Base-by-base conservation (phyloP, 257 asterid species). In the Perilla frutescens region DNA sequence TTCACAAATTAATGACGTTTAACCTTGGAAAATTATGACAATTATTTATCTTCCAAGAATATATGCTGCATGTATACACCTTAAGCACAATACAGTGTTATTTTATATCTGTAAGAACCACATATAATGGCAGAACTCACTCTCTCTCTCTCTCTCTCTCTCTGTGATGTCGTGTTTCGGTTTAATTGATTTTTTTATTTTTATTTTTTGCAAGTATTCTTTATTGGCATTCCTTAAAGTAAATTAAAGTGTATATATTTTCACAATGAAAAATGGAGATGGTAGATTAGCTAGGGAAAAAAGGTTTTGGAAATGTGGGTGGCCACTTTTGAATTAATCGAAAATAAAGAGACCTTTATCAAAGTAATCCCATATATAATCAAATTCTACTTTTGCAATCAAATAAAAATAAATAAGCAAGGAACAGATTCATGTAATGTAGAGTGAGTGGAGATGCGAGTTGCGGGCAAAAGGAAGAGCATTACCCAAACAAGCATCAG, bases 331-430 rank as follows among this genome's bases (percentile, higher is more conserved):
- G 70, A 20, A 73, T 59, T 73, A 66, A 47, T 55, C 39, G 51
- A 72, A 78, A 58, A 71, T 65, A 74, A 73, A 76, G 72, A 56
- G 43, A 60, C 59, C 79, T 81, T 84, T 73, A 78, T 54, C 60
- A 84, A 78, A 84, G 82, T 44, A 74, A 76, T 76, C 72, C 80
- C 83, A 73, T 20, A 20, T 20, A 20, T 70, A 13, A 69, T 66
- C 67, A 70, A 73, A 76, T 47, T 62, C 14, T 71, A 73, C 77
- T 77, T 77, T 76, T 32, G 59, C 65, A 51, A 54, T 61, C 3
- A 26, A 53, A 48, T 12, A 49, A 59, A 60, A 55, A 31, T 14
- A 15, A 2, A 10, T 10, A 54, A 50, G 13, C 41, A 54, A 62
- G 37, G 45, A 49, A 49, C 41, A 65, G 14, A 54, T 64, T 14